phyloP scores from a whole-genome alignment of 1,284 basidiomycete species.

The Apiotrichum veenhuisii region DNA sequence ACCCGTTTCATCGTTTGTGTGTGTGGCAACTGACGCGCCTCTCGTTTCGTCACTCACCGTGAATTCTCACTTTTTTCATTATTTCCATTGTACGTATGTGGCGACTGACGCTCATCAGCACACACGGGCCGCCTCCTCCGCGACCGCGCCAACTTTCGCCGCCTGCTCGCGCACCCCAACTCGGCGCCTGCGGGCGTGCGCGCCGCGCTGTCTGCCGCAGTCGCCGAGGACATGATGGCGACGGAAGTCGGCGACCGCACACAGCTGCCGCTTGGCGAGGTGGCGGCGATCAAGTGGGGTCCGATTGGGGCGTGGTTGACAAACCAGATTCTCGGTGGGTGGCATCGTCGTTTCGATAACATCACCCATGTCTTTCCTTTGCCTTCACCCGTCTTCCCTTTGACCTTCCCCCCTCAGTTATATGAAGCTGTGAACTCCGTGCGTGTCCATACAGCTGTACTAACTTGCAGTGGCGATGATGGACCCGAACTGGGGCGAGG shows the following conservation, averaged over 20 bases:
- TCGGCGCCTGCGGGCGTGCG: background rate
- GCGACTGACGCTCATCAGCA: background rate
- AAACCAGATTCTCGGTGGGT: conserved; percentile 1
- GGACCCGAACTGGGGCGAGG: background rate
- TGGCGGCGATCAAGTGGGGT: background rate
- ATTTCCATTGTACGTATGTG: background rate
- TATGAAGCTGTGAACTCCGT: no score
- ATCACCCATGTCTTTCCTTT: no score
- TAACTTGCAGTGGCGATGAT: background rate
- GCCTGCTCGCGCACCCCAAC: conserved; percentile 1
- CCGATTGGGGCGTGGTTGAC: background rate
- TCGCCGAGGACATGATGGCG: background rate
- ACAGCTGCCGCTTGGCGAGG: background rate
- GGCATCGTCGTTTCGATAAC: no score
- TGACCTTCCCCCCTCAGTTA: no score
- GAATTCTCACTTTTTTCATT: no score
- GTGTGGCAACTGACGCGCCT: no score
- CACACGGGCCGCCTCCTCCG: background rate
- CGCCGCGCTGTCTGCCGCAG: background rate
- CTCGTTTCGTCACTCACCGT: no score
- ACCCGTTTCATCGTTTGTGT: no score
- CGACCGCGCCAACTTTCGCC: background rate
- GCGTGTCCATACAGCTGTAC: no score
- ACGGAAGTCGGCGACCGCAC: background rate
- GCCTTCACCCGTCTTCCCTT: no score